Base-by-base conservation (phyloP, 2,329 filamentous ascomycete species). In the Plenodomus tracheiphilus region DNA sequence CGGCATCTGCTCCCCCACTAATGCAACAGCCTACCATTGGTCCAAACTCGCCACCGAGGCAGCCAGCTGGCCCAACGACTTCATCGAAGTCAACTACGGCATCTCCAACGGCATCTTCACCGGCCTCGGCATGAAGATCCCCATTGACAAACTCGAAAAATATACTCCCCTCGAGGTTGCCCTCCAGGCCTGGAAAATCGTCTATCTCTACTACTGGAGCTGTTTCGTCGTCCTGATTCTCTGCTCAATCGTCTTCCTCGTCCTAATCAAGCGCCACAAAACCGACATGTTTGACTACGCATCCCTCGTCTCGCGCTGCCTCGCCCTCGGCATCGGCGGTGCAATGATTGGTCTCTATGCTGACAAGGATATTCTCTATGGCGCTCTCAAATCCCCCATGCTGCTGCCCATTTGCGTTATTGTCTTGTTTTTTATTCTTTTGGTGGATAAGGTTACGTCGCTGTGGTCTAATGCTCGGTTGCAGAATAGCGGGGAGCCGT, bases 251-350 rank as follows among this genome's bases (percentile, higher is more conserved):
- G 38, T 66, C 35, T 75, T 75, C 56, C 65, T 73, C 6, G 56
- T 74, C 53, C 62, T 76, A 11, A 74, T 75, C 53, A 66, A 72
- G 7, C 59, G 64, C n/a, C 65, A 72, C 56, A 71, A 68, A 39
- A 63, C 65, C 46, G 73, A 76, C 49, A 43, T 70, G 13, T 75
- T 72, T 58, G 74, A 76, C 54, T 70, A 64, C 47, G 66, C 71
- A 15, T 70, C 70, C 18, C 57, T 75, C 43, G 62, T 69, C 28
- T 41, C 62, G 10, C 68, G 70, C 17, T 49, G 64, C 22, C 41
- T 65, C 9, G 59, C 65, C 2, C 51, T 70, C 1, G 52, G 53
- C 3, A 58, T 65, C 15, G 66, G 72, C 16, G 56, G 46, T 6
- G 53, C 58, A 0, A 53, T 74, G 46, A 51, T 74, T n/a, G 67